A percentile compares a stretch with the other conserved stretches of the same genome.
phyloP scores from a whole-genome alignment of 805 yeast genomes.

The Candida lessepsii region DNA sequence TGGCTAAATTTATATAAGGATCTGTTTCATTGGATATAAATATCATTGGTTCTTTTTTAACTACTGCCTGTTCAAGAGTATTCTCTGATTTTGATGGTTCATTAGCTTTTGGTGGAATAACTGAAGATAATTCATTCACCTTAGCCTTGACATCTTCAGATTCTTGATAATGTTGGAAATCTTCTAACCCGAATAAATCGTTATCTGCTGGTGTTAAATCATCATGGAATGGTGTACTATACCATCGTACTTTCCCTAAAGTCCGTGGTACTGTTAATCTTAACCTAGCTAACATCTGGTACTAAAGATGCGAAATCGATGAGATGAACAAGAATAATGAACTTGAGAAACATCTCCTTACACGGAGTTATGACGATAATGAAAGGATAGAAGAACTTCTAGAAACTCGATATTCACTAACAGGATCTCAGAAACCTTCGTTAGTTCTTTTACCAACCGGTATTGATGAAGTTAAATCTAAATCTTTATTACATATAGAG shows the following conservation, averaged over 20 bases:
- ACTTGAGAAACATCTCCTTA: conserved; percentile 46
- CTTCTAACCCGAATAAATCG: conserved; percentile 37
- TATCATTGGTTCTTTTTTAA: conserved; percentile 43
- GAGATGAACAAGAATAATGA: conserved; percentile 42
- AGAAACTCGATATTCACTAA: conserved; percentile 43
- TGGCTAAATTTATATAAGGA: conserved; percentile 75
- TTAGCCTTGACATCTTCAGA: conserved; percentile 23
- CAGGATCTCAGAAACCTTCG: conserved; percentile 48
- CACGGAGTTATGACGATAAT: conserved; percentile 41
- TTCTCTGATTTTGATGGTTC: conserved; percentile 1
- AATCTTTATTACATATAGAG: conserved; percentile 19
- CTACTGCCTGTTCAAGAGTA: conserved; percentile 13
- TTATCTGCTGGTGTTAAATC: conserved; percentile 33
- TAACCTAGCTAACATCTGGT: background rate
- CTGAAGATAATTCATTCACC: too few species aligned
- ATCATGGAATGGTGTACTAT: conserved; percentile 38
- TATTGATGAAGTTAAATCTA: conserved; percentile 18
- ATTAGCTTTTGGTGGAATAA: too few species aligned
- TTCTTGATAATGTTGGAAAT: conserved; percentile 39
- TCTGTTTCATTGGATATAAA: conserved; percentile 57
- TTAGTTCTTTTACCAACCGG: conserved; percentile 42
- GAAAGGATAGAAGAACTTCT: conserved; percentile 40
- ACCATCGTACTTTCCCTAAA: background rate
- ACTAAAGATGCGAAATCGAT: conserved; percentile 2
- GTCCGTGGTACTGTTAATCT: background rate